Evolutionary conservation across 345 rosid genomes (phyloP), one percentile per base, ranked within the genome.

Genomic region (Pistacia vera): DNA sequence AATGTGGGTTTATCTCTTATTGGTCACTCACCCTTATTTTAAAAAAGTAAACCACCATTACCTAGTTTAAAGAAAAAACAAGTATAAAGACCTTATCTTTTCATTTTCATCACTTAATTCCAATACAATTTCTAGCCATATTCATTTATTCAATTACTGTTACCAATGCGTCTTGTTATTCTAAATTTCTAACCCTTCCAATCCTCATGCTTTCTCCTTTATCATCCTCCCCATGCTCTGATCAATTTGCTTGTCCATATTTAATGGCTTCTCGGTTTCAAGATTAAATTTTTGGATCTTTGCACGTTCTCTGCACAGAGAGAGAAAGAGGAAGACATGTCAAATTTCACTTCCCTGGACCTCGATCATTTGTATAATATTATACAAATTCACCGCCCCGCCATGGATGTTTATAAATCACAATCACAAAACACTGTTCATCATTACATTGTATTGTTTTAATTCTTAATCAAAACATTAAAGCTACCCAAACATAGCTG

Each of bases 141-240:
- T 20, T 30, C 66, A 71, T 56, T 66, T 82, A 81, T 78, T 79
- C 83, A 81, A 54, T 66, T 70, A 73, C 82, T 66, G 48, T 78
- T 86, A 77, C 84, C 87, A 73, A 83, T 79, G 89, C 83, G 54
- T 82, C 85, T 86, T 72, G 85, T 83, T 77, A 80, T 70, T 81
- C 83, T 86, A 81, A 86, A 86, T 63, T 14, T 35, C 36, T n/a
- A 57, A 13, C 63, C 63, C 61, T n/a, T 28, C 78, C 78, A 73
- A 75, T 78, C 81, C 72, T 41, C 66, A 38, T 57, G 13, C 46
- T 71, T 44, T 51, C 55, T 57, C 64, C 52, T 28, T 68, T 68
- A 48, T 66, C 49, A 8, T 46, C 74, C 52, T 76, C 52, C 66
- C 64, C 55, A 33, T 41, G 41, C 72, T 36, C 68, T 65, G 46